phyloP scores from a whole-genome alignment of 306 rosid genomes.

The Bauhinia variegata region DNA sequence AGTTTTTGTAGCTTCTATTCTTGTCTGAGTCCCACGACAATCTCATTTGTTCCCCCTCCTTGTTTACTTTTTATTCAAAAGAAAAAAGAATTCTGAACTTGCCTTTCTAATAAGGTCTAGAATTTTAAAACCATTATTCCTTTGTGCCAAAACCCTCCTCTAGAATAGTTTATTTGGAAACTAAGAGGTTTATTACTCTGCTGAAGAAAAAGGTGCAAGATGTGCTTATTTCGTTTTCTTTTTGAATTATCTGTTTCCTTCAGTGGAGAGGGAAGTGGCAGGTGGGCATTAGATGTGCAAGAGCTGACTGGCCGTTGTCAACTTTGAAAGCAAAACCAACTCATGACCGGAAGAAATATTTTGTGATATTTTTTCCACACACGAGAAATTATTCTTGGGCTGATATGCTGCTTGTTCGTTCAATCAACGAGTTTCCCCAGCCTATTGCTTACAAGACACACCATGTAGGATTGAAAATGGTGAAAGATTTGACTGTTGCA shows the following conservation, averaged over 20 bases:
- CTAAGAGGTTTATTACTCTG: constrained; percentile 7
- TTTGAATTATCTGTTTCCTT: constrained; percentile 38
- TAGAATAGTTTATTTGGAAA: constrained; percentile 23
- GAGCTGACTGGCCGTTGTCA: constrained; percentile 96
- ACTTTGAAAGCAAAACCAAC: constrained; percentile 96
- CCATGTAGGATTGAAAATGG: constrained; percentile 74
- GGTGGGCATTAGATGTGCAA: constrained; percentile 91
- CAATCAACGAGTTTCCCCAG: constrained; percentile 76
- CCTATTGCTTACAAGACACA: constrained; percentile 87
- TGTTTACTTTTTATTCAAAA: not conserved
- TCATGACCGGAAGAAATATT: constrained; percentile 88
- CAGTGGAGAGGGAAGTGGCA: constrained; percentile 99
- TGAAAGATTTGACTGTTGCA: constrained; percentile 75
- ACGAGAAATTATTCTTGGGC: constrained; percentile 96
- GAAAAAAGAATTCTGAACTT: not conserved
- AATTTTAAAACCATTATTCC: constrained; percentile 8
- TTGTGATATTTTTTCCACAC: constrained; percentile 89
- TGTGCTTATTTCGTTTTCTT: constrained; percentile 37
- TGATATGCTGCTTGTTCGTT: constrained; percentile 76
- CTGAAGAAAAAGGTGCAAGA: constrained; percentile 23
- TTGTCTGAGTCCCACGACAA: not conserved
- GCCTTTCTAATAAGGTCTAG: constrained; percentile 22
- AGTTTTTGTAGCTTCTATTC: constrained; percentile 19
- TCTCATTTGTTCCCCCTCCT: not conserved
- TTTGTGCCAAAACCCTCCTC: constrained; percentile 16